Evolutionary conservation across 2,329 filamentous ascomycete genomes (phyloP).

Genomic region (Penicillium occitanis): DNA sequence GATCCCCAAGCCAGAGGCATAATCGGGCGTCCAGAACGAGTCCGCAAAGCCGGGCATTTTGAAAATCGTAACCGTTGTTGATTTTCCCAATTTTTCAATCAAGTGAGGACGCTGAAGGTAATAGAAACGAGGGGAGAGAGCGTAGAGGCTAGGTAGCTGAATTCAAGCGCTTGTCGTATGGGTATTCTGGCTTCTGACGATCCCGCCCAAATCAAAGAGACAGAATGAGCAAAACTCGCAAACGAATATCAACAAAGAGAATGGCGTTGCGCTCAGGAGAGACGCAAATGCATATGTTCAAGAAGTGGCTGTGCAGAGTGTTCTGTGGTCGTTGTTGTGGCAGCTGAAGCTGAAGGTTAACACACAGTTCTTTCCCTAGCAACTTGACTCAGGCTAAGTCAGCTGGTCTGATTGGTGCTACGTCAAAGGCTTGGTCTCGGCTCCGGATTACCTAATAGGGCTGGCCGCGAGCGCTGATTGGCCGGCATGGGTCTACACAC

Average conservation of each 20-base stretch:
- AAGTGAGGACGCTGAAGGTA: background rate
- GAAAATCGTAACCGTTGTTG: slow-evolving; percentile 16
- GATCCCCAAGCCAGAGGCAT: slow-evolving; percentile 91
- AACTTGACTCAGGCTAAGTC: background rate
- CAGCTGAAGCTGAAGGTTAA: background rate
- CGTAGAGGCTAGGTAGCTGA: background rate
- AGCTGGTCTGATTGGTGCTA: slow-evolving; percentile 16
- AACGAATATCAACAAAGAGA: slow-evolving; percentile 11
- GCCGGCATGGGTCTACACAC: background rate
- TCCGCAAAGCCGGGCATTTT: slow-evolving; percentile 87
- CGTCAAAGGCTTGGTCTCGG: slow-evolving; percentile 11
- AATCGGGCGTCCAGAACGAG: slow-evolving; percentile 98
- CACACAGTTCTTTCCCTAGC: background rate
- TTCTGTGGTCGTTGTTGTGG: slow-evolving; percentile 1
- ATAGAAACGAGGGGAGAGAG: background rate
- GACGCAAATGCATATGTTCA: slow-evolving; percentile 1
- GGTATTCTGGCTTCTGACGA: background rate
- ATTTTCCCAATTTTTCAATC: background rate
- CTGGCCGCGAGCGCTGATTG: background rate
- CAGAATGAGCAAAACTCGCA: background rate
- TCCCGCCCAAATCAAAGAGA: background rate
- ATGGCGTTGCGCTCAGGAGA: slow-evolving; percentile 10
- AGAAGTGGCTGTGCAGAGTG: slow-evolving; percentile 1
- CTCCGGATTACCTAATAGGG: slow-evolving; percentile 7
- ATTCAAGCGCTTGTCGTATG: background rate